These are phyloP conservation scores for Tolypocladium ophioglossoides DNA, from an alignment of 2,329 filamentous ascomycete genomes.

Conservation along the genomic window DNA sequence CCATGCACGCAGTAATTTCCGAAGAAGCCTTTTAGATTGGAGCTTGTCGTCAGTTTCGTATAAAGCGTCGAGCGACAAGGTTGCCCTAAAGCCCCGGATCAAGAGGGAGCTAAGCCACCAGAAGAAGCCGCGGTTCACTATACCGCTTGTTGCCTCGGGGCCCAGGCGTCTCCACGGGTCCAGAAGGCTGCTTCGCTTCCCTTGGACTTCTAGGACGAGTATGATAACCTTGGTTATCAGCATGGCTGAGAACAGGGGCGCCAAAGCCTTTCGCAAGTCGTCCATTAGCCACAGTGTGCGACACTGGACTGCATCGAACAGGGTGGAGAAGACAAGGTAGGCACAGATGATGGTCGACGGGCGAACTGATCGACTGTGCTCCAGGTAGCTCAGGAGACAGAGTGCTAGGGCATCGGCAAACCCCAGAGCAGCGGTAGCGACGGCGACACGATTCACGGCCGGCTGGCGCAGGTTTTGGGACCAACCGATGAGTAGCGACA, in stretches of 20 bases:
- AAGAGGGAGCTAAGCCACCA: constrained; percentile 12
- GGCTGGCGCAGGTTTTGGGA: too few relatives aligned
- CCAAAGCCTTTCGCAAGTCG: constrained; percentile 14
- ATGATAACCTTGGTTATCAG: constrained; percentile 17
- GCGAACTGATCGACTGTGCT: constrained; percentile 21
- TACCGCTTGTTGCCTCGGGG: constrained; percentile 19
- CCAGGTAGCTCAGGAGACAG: constrained; percentile 14
- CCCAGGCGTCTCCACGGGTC: constrained; percentile 8
- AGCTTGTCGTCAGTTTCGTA: background rate
- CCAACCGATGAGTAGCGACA: too few relatives aligned
- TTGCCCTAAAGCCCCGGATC: background rate
- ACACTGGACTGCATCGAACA: constrained; percentile 22
- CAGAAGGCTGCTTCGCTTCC: constrained; percentile 5
- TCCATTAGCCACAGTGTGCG: constrained; percentile 3
- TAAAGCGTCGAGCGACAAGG: background rate
- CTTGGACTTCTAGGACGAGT: background rate
- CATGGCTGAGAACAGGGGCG: constrained; percentile 15
- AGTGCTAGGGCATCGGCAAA: constrained; percentile 14
- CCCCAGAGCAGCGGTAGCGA: constrained; percentile 13
- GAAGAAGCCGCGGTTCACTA: constrained; percentile 8
- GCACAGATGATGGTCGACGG: constrained; percentile 26
- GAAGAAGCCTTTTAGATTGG: background rate
- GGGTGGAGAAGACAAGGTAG: constrained; percentile 25
- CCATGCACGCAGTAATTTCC: background rate
- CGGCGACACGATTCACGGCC: background rate